Evolutionary conservation across 2,329 filamentous ascomycete genomes (phyloP), one percentile per base, ranked within the genome.

Genomic region (Diaporthe eres): DNA sequence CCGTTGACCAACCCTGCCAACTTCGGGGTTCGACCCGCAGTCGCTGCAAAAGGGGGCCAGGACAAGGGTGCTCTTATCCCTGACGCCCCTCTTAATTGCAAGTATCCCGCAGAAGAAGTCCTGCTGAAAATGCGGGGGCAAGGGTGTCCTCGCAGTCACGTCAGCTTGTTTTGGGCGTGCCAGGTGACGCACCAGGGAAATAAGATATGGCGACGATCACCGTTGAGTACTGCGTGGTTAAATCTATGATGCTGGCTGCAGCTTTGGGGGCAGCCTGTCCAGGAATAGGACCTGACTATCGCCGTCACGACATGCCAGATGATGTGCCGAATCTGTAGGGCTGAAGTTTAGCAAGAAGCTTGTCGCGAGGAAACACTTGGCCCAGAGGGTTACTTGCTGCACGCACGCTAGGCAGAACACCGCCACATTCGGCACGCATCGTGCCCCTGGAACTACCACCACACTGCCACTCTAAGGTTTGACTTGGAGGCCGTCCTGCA

Each of bases 381-480:
- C 65, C 49, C 34, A 4, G 37, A 15, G 47, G 22, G 15, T 22
- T 68, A 28, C 61, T 42, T 67, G 61, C 65, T 68, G 22, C 65
- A 53, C 34, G 1, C n/a, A 42, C 72, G 72, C 76, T 77, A 76
- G 61, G 22, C 34, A 67, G 61, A 76, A 75, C 76, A 77, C 72
- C 72, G 76, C 76, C 76, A 76, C 76, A 44, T 51, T 77, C 57
- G 53, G 72, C 49, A 7, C 28, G 76, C 68, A 76, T 74, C 68
- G n/a, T 70, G 34, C 60, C 65, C 55, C 61, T 67, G 65, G 37
- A 22, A 57, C n/a, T 58, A 55, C 74, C 47, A 37, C 22, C n/a
- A 37, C 47, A 68, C 65, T 70, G 65, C 65, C 34, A 70, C 34
- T 70, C 31, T 7, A 31, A 39, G 65, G 15, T 28, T 22, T 42